Percentiles rank a stretch among this genome's conserved stretches.
Evolutionary conservation across 2,329 filamentous ascomycete species (phyloP).

Genomic region (Cercospora zeae-maydis): DNA sequence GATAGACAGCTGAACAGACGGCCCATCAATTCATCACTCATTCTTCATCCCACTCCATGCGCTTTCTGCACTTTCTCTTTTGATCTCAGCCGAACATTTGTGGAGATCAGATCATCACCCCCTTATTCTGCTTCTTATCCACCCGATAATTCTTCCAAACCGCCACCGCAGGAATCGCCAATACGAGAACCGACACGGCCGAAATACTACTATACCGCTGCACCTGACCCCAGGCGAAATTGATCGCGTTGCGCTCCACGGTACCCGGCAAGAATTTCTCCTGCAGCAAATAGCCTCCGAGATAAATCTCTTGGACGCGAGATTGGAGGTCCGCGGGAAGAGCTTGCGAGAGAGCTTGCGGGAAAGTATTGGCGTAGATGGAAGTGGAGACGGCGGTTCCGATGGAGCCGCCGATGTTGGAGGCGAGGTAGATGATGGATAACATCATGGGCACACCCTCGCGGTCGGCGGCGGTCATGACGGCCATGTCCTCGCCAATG

Average conservation of each 20-base stretch:
- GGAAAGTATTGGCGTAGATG: conserved; percentile 35
- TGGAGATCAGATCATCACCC: conserved; percentile 29
- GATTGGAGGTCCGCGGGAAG: conserved; percentile 18
- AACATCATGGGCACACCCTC: conserved; percentile 38
- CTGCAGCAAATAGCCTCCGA: conserved; percentile 19
- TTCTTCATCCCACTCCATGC: too few relatives aligned
- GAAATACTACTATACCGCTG: conserved; percentile 46
- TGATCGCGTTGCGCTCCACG: conserved; percentile 44
- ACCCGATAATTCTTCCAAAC: conserved; percentile 40
- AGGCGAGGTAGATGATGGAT: conserved; percentile 36
- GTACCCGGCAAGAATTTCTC: conserved; percentile 42
- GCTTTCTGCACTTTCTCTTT: too few relatives aligned
- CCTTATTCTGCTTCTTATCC: conserved; percentile 39
- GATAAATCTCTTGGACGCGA: conserved; percentile 35
- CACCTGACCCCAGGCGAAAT: conserved; percentile 47
- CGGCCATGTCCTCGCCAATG: conserved; percentile 55
- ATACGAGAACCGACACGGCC: conserved; percentile 33
- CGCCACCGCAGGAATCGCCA: conserved; percentile 33
- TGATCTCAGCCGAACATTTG: too few relatives aligned
- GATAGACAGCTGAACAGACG: not conserved
- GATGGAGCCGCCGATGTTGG: conserved; percentile 31
- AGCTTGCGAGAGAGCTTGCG: conserved; percentile 12
- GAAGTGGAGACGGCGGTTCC: conserved; percentile 27
- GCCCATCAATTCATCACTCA: too few relatives aligned
- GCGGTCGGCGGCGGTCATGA: conserved; percentile 45